phyloP scores from a whole-genome alignment of 148 eudicot species.

The Amaranthus hypochondriacus region DNA sequence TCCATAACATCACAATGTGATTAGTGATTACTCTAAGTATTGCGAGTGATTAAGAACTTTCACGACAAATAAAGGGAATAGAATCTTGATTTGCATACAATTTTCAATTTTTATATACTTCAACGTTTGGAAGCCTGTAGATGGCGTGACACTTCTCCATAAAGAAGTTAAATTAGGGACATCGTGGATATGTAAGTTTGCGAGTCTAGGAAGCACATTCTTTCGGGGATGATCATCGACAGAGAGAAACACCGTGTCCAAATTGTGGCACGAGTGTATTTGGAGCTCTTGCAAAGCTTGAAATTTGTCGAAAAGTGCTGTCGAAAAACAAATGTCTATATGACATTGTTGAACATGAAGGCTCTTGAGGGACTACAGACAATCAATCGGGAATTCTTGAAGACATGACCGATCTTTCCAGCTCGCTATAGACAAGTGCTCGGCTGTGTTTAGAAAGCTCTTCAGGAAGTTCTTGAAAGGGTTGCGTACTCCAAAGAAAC shows the following conservation, averaged over 20 bases:
- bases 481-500: conserved; percentile 6
- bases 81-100: conserved; percentile 14
- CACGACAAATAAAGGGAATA: conserved; percentile 22
- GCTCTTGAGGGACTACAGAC: conserved; percentile 17
- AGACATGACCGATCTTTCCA: conserved; percentile 20
- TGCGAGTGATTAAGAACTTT: conserved; percentile 18
- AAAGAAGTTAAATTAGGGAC: conserved; percentile 22
- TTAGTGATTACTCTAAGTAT: conserved; percentile 15
- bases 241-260: conserved; percentile 20
- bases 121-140: conserved; percentile 24
- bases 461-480: conserved; percentile 13
- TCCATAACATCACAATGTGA: conserved; percentile 24
- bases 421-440: conserved; percentile 14
- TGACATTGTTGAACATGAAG: conserved; percentile 24
- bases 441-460: conserved; percentile 12
- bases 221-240: background rate
- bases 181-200: conserved; percentile 19
- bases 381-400: conserved; percentile 15
- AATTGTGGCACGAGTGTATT: conserved; percentile 13
- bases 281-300: conserved; percentile 17
- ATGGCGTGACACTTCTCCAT: conserved; percentile 21
- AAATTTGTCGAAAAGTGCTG: conserved; percentile 7
- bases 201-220: conserved; percentile 15
- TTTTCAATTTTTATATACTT: conserved; percentile 15
- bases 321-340: conserved; percentile 13